phyloP scores from a whole-genome alignment of 2,329 filamentous ascomycete species.

The Beauveria brongniartii region DNA sequence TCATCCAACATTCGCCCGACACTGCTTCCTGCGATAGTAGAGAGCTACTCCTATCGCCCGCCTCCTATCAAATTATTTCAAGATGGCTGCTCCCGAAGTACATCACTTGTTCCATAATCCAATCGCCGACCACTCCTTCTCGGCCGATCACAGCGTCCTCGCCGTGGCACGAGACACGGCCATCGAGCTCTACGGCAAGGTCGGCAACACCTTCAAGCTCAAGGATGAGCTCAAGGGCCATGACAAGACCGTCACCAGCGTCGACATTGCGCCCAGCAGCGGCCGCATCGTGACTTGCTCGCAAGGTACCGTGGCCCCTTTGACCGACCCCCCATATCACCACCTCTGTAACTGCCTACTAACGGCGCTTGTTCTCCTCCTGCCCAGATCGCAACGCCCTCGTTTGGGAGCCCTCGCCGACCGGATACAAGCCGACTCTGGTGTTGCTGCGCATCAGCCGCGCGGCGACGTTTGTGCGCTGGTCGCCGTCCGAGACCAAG shows the following conservation, averaged over 20 bases:
- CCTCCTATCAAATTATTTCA: constrained; percentile 19
- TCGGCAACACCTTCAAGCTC: constrained; percentile 68
- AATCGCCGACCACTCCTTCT: constrained; percentile 98
- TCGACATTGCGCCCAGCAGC: constrained; percentile 85
- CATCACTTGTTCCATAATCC: constrained; percentile 96
- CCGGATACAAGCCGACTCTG: constrained; percentile 92
- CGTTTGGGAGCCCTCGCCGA: constrained; percentile 91
- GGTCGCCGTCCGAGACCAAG: constrained; percentile 94
- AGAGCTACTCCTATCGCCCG: constrained; percentile 62
- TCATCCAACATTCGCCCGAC: constrained; percentile 1
- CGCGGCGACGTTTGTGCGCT: constrained; percentile 92
- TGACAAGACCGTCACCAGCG: constrained; percentile 92
- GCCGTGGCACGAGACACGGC: constrained; percentile 86
- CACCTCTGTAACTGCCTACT: not conserved
- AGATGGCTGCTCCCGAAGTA: constrained; percentile 80
- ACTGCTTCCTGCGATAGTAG: constrained; percentile 64
- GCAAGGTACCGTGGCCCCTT: constrained; percentile 54
- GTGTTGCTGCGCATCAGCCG: constrained; percentile 96
- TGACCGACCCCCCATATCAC: not conserved
- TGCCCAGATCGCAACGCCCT: constrained; percentile 83
- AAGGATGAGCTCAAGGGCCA: constrained; percentile 93
- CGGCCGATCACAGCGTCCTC: constrained; percentile 77
- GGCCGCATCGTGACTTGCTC: constrained; percentile 97
- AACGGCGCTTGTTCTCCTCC: not conserved
- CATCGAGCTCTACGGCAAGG: constrained; percentile 77